These are phyloP conservation scores for Sclerotinia glacialis DNA, from an alignment of 2,329 filamentous ascomycete species.

Conservation along the genomic window DNA sequence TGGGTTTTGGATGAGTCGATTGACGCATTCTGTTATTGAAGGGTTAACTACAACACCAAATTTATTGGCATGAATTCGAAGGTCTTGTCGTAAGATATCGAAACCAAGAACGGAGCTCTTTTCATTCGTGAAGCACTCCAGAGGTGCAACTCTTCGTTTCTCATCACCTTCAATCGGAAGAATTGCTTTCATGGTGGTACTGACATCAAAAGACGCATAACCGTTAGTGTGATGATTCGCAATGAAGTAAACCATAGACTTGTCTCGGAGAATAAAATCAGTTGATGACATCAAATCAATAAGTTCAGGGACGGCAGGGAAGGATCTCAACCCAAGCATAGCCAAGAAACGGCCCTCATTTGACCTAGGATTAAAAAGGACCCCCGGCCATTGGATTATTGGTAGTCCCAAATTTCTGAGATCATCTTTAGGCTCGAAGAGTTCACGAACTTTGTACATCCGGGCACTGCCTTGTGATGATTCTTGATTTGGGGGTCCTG, in stretches of 20 bases:
- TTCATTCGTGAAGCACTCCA: constrained; percentile 78
- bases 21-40: constrained; percentile 71
- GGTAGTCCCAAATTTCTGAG: constrained; percentile 70
- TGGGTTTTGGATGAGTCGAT: constrained; percentile 67
- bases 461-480: constrained; percentile 50
- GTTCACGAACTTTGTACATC: constrained; percentile 70
- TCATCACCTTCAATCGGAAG: constrained; percentile 71
- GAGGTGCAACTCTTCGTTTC: constrained; percentile 65
- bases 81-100: constrained; percentile 68
- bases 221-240: constrained; percentile 73
- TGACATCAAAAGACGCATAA: constrained; percentile 65
- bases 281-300: constrained; percentile 72
- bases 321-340: constrained; percentile 67
- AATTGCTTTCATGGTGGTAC: constrained; percentile 55
- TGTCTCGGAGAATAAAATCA: constrained; percentile 57
- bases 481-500: constrained; percentile 54
- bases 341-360: constrained; percentile 73
- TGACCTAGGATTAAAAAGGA: constrained; percentile 59
- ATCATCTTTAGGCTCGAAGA: constrained; percentile 75
- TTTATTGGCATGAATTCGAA: constrained; percentile 77
- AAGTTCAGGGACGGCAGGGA: constrained; percentile 70
- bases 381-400: constrained; percentile 77
- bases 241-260: constrained; percentile 78
- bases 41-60: constrained; percentile 86
- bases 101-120: constrained; percentile 77